Percentiles rank a stretch among this genome's conserved stretches.
phyloP scores from a whole-genome alignment of 1,284 basidiomycete genomes.

The Nidula niveotomentosa region DNA sequence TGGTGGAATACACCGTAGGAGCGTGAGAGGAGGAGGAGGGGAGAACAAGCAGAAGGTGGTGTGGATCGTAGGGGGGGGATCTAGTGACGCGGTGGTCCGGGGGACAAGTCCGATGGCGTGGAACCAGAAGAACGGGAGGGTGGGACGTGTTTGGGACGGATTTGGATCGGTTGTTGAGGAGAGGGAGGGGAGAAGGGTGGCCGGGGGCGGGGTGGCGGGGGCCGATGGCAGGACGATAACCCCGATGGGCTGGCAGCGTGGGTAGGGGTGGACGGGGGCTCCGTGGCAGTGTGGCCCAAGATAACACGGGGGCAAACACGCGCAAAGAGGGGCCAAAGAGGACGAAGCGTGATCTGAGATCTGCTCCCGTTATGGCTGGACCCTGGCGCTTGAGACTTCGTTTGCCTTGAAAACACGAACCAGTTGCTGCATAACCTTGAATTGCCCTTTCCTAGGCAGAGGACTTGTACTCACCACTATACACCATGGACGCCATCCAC shows the following conservation, averaged over 20 bases:
- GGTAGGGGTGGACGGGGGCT: constrained; percentile 1
- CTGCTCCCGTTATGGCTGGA: too few relatives aligned
- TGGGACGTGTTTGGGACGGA: neutral
- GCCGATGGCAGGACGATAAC: constrained; percentile 6
- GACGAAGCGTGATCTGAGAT: too few relatives aligned
- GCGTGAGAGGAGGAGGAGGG: neutral
- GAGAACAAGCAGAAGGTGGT: too few relatives aligned
- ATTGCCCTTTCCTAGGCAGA: constrained; percentile 3
- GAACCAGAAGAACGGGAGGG: constrained; percentile 15
- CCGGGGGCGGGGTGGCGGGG: neutral
- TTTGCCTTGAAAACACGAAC: constrained; percentile 4
- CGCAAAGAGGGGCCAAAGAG: too few relatives aligned
- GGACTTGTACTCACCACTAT: constrained; percentile 5
- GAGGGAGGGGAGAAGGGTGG: constrained; percentile 11
- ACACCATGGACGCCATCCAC: constrained; percentile 53
- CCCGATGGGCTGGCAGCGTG: neutral
- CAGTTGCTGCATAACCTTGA: constrained; percentile 12
- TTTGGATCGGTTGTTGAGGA: constrained; percentile 12
- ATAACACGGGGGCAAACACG: neutral
- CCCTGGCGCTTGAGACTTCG: too few relatives aligned
- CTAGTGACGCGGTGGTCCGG: constrained; percentile 7
- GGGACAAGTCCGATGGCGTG: constrained; percentile 12
- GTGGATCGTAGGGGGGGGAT: neutral
- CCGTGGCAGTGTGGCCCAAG: neutral
- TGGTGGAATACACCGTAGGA: neutral